Evolutionary conservation across 345 rosid species (phyloP).

Genomic region (Reutealis trisperma): DNA sequence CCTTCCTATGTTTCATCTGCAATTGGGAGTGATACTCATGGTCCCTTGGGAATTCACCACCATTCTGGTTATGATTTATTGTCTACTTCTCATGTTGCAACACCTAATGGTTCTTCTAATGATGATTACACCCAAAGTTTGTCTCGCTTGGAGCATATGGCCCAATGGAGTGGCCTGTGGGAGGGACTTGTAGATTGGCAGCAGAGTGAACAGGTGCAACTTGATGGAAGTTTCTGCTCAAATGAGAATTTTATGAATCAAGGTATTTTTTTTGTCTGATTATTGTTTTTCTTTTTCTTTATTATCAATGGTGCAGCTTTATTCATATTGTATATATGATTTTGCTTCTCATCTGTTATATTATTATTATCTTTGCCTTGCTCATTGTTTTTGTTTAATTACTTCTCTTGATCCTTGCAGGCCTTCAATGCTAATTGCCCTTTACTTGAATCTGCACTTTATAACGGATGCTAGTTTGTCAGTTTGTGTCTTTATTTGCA

Average conservation of each 20-base stretch:
- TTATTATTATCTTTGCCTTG: background rate
- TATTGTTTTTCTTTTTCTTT: background rate
- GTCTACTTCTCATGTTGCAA: slow-evolving; percentile 23
- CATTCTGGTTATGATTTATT: slow-evolving; percentile 29
- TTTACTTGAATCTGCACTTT: background rate
- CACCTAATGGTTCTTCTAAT: slow-evolving; percentile 20
- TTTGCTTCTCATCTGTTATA: background rate
- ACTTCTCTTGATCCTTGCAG: background rate
- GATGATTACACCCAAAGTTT: slow-evolving; percentile 32
- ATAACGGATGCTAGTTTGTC: background rate
- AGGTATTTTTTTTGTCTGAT: slow-evolving; percentile 36
- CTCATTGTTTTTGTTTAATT: background rate
- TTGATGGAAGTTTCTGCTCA: slow-evolving; percentile 27
- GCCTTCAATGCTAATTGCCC: background rate
- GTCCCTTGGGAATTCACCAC: slow-evolving; percentile 12
- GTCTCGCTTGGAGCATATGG: slow-evolving; percentile 20
- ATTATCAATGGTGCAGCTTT: background rate
- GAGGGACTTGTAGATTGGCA: slow-evolving; percentile 32
- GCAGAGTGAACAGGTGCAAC: slow-evolving; percentile 21
- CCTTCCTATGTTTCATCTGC: slow-evolving; percentile 37
- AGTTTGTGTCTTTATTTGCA: background rate
- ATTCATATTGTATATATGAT: background rate
- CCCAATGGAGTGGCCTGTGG: slow-evolving; percentile 40
- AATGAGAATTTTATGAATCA: slow-evolving; percentile 35
- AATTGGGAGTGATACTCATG: slow-evolving; percentile 1